These are phyloP conservation scores for Poteriospumella lacustris DNA, from an alignment of 108 stramenopile genomes.

Conservation along the genomic window DNA sequence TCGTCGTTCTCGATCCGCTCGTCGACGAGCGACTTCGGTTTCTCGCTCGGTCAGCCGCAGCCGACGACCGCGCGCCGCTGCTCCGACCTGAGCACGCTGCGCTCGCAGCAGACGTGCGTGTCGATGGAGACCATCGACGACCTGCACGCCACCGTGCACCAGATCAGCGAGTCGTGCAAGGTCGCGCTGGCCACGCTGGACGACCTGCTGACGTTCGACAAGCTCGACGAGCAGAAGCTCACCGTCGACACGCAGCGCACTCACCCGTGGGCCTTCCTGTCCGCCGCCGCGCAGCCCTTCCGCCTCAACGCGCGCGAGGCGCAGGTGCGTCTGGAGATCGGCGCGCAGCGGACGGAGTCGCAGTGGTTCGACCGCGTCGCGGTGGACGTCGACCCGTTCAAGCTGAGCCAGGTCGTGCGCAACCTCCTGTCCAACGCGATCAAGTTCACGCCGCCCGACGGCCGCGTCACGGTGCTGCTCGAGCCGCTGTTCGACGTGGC, in stretches of 20 bases:
- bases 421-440: slow-evolving; percentile 1
- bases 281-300: not conserved
- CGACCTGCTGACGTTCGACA: slow-evolving; percentile 5
- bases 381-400: not conserved
- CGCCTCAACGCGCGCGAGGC: not conserved
- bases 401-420: slow-evolving; percentile 4
- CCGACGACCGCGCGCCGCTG: no score
- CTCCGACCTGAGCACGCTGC: no score
- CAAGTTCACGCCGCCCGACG: slow-evolving; percentile 13
- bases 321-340: not conserved
- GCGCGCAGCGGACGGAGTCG: not conserved
- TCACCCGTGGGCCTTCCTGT: not conserved
- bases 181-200: not conserved
- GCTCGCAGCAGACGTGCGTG: no score
- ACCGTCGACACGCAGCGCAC: not conserved
- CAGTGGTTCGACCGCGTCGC: not conserved
- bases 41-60: no score
- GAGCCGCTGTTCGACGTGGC: no score
- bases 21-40: no score
- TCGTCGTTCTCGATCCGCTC: no score
- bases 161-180: not conserved
- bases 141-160: not conserved
- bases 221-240: not conserved
- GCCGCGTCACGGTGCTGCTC: not conserved
- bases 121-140: no score